phyloP scores from a whole-genome alignment of 306 rosid genomes.

The Geum urbanum region DNA sequence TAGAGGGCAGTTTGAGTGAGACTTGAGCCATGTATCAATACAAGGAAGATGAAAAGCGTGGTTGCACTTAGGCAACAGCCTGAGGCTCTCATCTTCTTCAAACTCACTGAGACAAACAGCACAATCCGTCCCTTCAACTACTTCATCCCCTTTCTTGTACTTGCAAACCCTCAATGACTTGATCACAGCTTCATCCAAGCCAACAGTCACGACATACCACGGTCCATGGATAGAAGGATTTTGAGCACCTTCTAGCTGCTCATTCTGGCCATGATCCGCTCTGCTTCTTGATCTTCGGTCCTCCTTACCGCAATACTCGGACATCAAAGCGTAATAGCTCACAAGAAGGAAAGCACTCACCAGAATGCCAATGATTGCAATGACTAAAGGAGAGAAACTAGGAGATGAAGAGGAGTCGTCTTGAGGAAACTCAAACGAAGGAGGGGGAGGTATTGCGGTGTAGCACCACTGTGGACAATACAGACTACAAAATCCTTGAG shows the following conservation, averaged over 20 bases:
- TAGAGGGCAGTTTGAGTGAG: slow-evolving; percentile 85
- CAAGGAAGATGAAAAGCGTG: slow-evolving; percentile 89
- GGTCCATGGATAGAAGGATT: slow-evolving; percentile 63
- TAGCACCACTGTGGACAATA: slow-evolving; percentile 94
- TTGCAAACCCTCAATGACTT: slow-evolving; percentile 62
- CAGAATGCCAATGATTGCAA: slow-evolving; percentile 76
- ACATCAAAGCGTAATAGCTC: slow-evolving; percentile 69
- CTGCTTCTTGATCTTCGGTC: slow-evolving; percentile 16
- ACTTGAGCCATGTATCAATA: slow-evolving; percentile 89
- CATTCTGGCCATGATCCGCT: slow-evolving; percentile 26
- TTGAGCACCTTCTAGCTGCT: slow-evolving; percentile 48
- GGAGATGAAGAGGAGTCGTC: slow-evolving; percentile 41
- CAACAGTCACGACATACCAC: slow-evolving; percentile 54
- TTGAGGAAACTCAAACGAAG: slow-evolving; percentile 57
- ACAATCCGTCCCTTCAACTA: slow-evolving; percentile 73
- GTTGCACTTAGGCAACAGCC: slow-evolving; percentile 81
- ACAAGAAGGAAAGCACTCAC: slow-evolving; percentile 86
- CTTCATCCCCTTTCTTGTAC: slow-evolving; percentile 69
- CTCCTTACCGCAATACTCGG: slow-evolving; percentile 66
- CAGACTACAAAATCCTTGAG: slow-evolving; percentile 74
- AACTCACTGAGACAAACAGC: slow-evolving; percentile 90
- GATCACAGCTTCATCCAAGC: slow-evolving; percentile 75
- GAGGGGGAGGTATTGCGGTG: slow-evolving; percentile 67
- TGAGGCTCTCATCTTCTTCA: slow-evolving; percentile 58
- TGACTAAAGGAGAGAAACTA: slow-evolving; percentile 75